Conservation (phyloP, 1,284 basidiomycete species). For the Anthracocystis panici-leucophaei region DNA sequence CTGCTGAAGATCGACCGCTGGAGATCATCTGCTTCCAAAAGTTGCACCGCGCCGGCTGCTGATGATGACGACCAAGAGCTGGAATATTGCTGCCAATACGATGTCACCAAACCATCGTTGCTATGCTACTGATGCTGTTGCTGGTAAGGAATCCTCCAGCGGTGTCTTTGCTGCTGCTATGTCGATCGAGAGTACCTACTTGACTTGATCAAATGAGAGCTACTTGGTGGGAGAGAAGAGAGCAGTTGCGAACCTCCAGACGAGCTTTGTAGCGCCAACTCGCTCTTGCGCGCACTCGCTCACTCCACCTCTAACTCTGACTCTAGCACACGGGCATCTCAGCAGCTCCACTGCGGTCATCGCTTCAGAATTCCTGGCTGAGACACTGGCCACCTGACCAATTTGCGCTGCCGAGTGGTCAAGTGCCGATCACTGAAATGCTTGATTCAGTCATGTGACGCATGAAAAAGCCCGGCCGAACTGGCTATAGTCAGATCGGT, state of each 20-base stretch:
- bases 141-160: constrained; percentile 13
- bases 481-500: neutral
- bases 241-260: constrained; percentile 3
- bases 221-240: constrained; percentile 54
- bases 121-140: constrained; percentile 11
- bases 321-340: neutral
- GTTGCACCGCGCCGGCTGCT: neutral
- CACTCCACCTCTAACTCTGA: constrained; percentile 21
- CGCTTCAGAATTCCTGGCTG: neutral
- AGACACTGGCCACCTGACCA: constrained; percentile 24
- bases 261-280: constrained; percentile 43
- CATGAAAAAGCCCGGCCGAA: constrained; percentile 8
- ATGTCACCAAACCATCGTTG: constrained; percentile 16
- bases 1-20: constrained; percentile 14
- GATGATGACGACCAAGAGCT: constrained; percentile 17
- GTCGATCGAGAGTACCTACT: constrained; percentile 32
- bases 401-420: neutral
- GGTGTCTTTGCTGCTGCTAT: constrained; percentile 5
- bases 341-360: constrained; percentile 37
- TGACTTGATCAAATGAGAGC: constrained; percentile 56
- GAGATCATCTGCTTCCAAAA: neutral
- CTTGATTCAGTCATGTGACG: neutral
- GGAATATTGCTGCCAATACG: neutral
- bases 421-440: constrained; percentile 6
- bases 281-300: neutral